phyloP scores from a whole-genome alignment of 331 rosid species.

The Saraca asoca region DNA sequence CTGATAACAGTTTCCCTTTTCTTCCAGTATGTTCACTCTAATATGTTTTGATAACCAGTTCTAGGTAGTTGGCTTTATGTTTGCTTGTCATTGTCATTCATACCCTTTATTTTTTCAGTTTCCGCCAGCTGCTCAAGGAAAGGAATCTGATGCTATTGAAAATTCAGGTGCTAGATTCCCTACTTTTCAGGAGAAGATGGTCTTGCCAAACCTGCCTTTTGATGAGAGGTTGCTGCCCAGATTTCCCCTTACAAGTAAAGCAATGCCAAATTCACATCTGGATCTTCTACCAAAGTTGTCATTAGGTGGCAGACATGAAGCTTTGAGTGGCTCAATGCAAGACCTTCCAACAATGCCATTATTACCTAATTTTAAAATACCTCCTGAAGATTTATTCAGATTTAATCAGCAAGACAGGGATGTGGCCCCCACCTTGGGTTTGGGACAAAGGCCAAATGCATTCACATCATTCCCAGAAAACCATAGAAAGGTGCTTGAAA shows the following conservation, averaged over 20 bases:
- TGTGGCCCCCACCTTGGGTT: conserved; percentile 66
- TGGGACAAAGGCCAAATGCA: conserved; percentile 66
- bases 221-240: conserved; percentile 80
- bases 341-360: conserved; percentile 73
- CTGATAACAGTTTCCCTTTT: conserved; percentile 59
- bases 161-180: conserved; percentile 52
- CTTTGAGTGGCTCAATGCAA: conserved; percentile 60
- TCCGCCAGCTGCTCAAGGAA: conserved; percentile 56
- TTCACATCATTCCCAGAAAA: conserved; percentile 86
- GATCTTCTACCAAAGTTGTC: conserved; percentile 81
- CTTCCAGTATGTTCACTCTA: conserved; percentile 54
- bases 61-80: conserved; percentile 14
- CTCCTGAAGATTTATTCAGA: conserved; percentile 72
- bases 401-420: conserved; percentile 77
- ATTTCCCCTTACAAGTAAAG: conserved; percentile 69
- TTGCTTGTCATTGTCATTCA: conserved; percentile 29
- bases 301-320: conserved; percentile 66
- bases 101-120: conserved; percentile 45
- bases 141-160: conserved; percentile 47
- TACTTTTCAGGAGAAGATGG: conserved; percentile 75
- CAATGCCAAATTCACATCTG: conserved; percentile 57
- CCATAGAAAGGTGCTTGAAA: conserved; percentile 96
- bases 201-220: conserved; percentile 71
- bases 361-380: conserved; percentile 72
- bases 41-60: conserved; percentile 14